Conservation (phyloP, 1,284 basidiomycete genomes). For the Melampsora americana region DNA sequence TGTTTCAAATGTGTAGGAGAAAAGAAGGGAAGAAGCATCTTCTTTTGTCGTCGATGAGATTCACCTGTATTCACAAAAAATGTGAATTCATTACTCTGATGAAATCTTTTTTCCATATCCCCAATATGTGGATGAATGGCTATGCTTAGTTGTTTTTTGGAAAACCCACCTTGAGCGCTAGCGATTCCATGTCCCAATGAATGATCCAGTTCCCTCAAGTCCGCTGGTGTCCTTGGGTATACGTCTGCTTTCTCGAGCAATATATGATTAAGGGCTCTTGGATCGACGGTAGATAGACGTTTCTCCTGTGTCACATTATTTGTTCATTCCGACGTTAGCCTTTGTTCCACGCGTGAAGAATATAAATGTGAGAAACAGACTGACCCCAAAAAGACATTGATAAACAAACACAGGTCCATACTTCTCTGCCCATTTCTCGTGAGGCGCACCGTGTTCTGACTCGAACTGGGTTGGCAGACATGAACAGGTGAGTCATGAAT, state of each 20-base stretch:
- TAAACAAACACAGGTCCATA: slow-evolving; percentile 16
- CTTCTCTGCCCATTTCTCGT: not conserved
- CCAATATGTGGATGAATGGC: too few relatives aligned
- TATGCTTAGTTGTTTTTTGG: not conserved
- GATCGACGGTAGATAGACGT: slow-evolving; percentile 64
- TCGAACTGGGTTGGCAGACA: not conserved
- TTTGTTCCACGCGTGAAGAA: not conserved
- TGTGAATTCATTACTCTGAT: not conserved
- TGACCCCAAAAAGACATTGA: slow-evolving; percentile 11
- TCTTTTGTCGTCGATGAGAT: slow-evolving; percentile 15
- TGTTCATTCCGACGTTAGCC: too few relatives aligned
- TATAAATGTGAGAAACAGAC: not conserved
- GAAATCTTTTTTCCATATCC: too few relatives aligned
- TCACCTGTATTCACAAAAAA: not conserved
- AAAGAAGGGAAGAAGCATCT: slow-evolving; percentile 12
- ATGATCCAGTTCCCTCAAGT: slow-evolving; percentile 60
- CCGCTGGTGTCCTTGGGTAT: slow-evolving; percentile 67
- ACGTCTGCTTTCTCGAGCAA: slow-evolving; percentile 62
- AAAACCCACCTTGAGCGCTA: slow-evolving; percentile 2
- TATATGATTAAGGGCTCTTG: slow-evolving; percentile 63
- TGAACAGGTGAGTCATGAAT: too few relatives aligned
- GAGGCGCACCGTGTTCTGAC: slow-evolving; percentile 3
- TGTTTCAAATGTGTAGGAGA: slow-evolving; percentile 7
- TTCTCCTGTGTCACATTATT: slow-evolving; percentile 25
- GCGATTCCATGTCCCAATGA: slow-evolving; percentile 50